Evolutionary conservation across 2,329 filamentous ascomycete species (phyloP).

Genomic region (Fusarium kyushuense): DNA sequence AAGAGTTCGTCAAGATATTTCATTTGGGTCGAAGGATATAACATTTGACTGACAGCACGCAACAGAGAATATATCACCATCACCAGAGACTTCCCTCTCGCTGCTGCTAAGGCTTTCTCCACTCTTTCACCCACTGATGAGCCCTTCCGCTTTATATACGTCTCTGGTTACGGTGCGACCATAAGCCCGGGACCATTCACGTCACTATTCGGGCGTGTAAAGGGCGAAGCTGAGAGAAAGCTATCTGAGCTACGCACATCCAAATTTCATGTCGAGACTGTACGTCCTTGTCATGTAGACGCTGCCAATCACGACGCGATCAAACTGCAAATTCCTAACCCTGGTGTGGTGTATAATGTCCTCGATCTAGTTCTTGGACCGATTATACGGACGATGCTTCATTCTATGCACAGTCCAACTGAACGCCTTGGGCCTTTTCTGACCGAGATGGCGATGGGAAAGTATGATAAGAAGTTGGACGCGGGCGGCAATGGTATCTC

Average conservation of each 20-base stretch:
- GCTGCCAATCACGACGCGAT: conserved; percentile 28
- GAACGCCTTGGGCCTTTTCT: conserved; percentile 33
- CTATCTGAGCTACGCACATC: conserved; percentile 23
- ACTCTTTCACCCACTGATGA: conserved; percentile 17
- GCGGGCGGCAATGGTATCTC: conserved; percentile 10
- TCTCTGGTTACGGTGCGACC: conserved; percentile 25
- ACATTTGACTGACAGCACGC: neutral
- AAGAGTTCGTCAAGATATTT: conserved; percentile 19
- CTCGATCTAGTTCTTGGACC: conserved; percentile 6
- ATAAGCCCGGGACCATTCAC: conserved; percentile 23
- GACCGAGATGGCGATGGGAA: conserved; percentile 31
- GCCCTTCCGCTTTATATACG: conserved; percentile 36
- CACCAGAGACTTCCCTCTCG: conserved; percentile 31
- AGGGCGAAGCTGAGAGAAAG: conserved; percentile 30
- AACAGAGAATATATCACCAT: conserved; percentile 34
- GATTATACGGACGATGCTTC: conserved; percentile 7
- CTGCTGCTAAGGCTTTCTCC: conserved; percentile 30
- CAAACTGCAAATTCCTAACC: conserved; percentile 24
- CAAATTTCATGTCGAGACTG: conserved; percentile 22
- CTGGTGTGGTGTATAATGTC: conserved; percentile 6
- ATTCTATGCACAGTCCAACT: conserved; percentile 25
- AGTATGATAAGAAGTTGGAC: conserved; percentile 19
- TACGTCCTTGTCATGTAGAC: conserved; percentile 34
- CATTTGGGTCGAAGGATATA: neutral
- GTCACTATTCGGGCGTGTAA: conserved; percentile 26